phyloP scores from a whole-genome alignment of 192 early-diverging fungal species.

The Paraglomus occultum region DNA sequence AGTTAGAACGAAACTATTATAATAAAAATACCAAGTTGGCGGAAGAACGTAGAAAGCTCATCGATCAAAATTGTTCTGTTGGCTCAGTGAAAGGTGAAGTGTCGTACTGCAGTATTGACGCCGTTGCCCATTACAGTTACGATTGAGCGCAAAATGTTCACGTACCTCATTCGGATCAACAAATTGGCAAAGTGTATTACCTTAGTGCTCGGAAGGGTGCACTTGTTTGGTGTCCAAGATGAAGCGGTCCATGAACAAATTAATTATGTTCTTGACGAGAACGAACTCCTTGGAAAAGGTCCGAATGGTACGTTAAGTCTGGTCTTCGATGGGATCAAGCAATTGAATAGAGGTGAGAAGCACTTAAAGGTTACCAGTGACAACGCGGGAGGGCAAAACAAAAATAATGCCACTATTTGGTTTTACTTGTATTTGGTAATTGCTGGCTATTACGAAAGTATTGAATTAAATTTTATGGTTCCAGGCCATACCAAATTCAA shows the following conservation, averaged over 20 bases:
- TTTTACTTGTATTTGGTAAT: slow-evolving; percentile 23
- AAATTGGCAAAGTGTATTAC: slow-evolving; percentile 4
- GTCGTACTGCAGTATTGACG: slow-evolving; percentile 10
- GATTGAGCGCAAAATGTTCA: slow-evolving; percentile 28
- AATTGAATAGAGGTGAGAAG: slow-evolving; percentile 31
- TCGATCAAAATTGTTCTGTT: neutral
- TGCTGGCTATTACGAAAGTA: slow-evolving; percentile 13
- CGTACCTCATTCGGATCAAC: slow-evolving; percentile 22
- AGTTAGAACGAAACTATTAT: slow-evolving; percentile 24
- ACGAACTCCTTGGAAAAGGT: slow-evolving; percentile 9
- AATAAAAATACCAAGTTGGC: slow-evolving; percentile 29
- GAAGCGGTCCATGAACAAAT: slow-evolving; percentile 27
- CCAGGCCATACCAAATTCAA: slow-evolving; percentile 32
- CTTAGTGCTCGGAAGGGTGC: slow-evolving; percentile 22
- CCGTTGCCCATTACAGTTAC: slow-evolving; percentile 14
- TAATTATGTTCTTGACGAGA: slow-evolving; percentile 26
- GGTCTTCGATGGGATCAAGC: slow-evolving; percentile 26
- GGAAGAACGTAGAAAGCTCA: slow-evolving; percentile 6
- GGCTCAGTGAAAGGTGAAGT: neutral
- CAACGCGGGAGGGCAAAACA: slow-evolving; percentile 16
- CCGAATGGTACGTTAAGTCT: slow-evolving; percentile 24
- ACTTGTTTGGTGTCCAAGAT: slow-evolving; percentile 30
- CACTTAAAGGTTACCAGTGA: slow-evolving; percentile 29
- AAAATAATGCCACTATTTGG: slow-evolving; percentile 22
- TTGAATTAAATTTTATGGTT: slow-evolving; percentile 20